Evolutionary conservation across 768 basidiomycete genomes (phyloP), one percentile per base, ranked within the genome.

Genomic region (Boletellus sp.): DNA sequence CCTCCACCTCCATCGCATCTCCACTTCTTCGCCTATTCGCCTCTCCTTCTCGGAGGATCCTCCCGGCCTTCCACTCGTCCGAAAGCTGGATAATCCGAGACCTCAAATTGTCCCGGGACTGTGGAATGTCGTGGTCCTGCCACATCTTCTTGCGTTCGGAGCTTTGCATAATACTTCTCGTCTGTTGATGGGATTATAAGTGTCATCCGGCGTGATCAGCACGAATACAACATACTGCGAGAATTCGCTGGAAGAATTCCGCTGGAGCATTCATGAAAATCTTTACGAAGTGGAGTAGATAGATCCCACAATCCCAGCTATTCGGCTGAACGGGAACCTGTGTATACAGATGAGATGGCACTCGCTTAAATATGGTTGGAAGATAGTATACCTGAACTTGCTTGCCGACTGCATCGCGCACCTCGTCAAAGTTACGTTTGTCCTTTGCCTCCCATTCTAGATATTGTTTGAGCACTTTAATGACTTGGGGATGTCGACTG

Each of bases 311-410:
- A 65, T 97, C 94, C 61, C 85, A 90, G 55, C 75, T 90, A 63
- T 98, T 97, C 15, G 83, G 81, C 63, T 99, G 96, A 20, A 74
- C 72, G 4, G 95, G 95, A 4, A 94, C 90, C 91, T 95, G 56
- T 95, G 56, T 4, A 36, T 33, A 26, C 15, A 20, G 8, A 26
- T 64, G 19, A 49, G 31, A 39, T 33, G 37, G 19, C 20, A 24
- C 40, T 15, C 28, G 2, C 40, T n/a, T 40, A 22, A 13, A 39
- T 32, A 51, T 20, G 16, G 33, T 41, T 34, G 23, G 35, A 43
- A 24, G 26, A 53, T 2, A 12, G 68, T 74, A 34, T 57, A 86
- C 89, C 44, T 72, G 67, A 20, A 78, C 85, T 53, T 72, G 67
- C 58, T 76, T 77, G 32, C 79, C 78, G 16, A 70, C 53, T 28